Base-by-base conservation (phyloP, 345 rosid genomes). In the Iberis pinnata region DNA sequence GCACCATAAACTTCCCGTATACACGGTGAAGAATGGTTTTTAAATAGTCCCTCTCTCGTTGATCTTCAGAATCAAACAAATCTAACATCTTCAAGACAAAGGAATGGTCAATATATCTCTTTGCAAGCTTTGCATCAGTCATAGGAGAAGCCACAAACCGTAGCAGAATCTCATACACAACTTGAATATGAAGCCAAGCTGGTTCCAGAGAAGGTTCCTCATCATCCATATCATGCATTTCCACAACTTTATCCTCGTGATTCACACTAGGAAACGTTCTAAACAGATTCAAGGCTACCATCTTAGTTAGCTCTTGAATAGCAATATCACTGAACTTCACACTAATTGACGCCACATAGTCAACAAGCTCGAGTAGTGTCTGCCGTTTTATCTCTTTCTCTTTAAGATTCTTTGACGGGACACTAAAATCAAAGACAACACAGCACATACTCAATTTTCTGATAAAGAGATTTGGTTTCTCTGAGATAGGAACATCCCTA, bases 1-100 rank as follows among this genome's bases (percentile, higher is more conserved):
- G 95, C 71, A 82, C 95, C 95, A 86, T 86, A 62, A 86, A 86
- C 70, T 86, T 86, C 53, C 92, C 95, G 26, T 86, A 86, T 17
- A 81, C 76, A 1, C 95, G 88, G 29, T 87, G 95, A 13, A 87
- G 68, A 44, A 83, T 79, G 0, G 86, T 87, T 68, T 83, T 87
- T 44, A 86, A 57, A 64, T 79, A 83, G 22, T 86, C 95, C 52
- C 95, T 79, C 70, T 86, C 95, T 53, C 95, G 63, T 10, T 80
- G 88, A 65, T 86, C 95, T 56, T 86, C 88, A 0, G 90, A 86
- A 58, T 83, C 95, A 53, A 87, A 81, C 64, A 87, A 83, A 57
- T 87, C 95, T 18, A 87, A 67, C 60, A 87, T 60, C 73, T 72
- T 83, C 49, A 83, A 75, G 55, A 87, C 82, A 43, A 87, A 87